Evolutionary conservation across 257 asterid species (phyloP).

Genomic region (Thymus mandschuricus): DNA sequence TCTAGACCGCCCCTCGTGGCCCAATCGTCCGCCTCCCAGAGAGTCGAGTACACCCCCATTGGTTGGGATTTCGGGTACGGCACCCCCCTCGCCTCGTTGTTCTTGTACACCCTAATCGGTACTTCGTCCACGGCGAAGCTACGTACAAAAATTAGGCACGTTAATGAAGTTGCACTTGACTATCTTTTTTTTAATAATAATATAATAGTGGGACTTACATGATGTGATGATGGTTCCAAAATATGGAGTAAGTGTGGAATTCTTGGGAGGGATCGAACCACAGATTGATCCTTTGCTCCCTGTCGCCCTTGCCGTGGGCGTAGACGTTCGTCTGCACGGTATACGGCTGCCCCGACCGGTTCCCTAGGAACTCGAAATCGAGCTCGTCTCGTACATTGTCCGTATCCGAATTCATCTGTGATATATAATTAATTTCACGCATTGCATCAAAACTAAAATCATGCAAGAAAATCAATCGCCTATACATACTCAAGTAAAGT

Average conservation of each 20-base stretch:
- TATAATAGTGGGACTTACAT: conserved; percentile 52
- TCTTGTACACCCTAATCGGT: conserved; percentile 79
- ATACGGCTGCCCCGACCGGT: conserved; percentile 87
- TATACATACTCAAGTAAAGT: too few relatives aligned
- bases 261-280: conserved; percentile 87
- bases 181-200: background rate
- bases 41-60: conserved; percentile 79
- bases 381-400: conserved; percentile 65
- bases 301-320: conserved; percentile 81
- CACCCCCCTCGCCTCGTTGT: conserved; percentile 71
- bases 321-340: conserved; percentile 87
- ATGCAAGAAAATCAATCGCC: background rate
- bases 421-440: background rate
- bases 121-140: conserved; percentile 59
- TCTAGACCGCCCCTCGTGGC: conserved; percentile 88
- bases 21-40: conserved; percentile 98
- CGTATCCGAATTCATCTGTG: conserved; percentile 82
- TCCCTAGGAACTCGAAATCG: conserved; percentile 93
- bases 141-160: too few relatives aligned
- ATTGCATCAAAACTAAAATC: background rate
- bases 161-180: too few relatives aligned
- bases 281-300: conserved; percentile 82
- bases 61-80: conserved; percentile 74
- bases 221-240: conserved; percentile 62
- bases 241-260: conserved; percentile 66